Evolutionary conservation across 2,329 filamentous ascomycete species (phyloP).

Genomic region (Huntiella abstrusa): DNA sequence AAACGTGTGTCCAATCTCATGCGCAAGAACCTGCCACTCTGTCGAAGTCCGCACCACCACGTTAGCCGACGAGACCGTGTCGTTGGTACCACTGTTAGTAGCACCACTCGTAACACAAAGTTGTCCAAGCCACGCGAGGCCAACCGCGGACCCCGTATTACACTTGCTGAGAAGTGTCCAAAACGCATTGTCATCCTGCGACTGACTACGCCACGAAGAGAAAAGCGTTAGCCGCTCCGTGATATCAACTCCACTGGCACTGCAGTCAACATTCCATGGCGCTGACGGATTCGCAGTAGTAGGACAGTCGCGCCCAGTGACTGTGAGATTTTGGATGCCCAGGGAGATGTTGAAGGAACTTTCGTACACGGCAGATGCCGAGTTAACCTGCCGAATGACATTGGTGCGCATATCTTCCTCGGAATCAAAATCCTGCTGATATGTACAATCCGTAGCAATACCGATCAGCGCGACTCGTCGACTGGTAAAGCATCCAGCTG

Average conservation of each 20-base stretch:
- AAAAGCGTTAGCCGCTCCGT: slow-evolving; percentile 69
- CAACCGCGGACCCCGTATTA: slow-evolving; percentile 66
- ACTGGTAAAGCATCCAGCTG: slow-evolving; percentile 71
- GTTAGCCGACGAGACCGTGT: slow-evolving; percentile 71
- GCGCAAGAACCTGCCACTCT: slow-evolving; percentile 92
- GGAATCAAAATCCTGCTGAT: slow-evolving; percentile 52
- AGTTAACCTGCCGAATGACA: slow-evolving; percentile 68
- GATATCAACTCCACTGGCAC: slow-evolving; percentile 37
- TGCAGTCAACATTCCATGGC: slow-evolving; percentile 72
- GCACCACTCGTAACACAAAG: slow-evolving; percentile 48
- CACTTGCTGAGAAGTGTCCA: slow-evolving; percentile 82
- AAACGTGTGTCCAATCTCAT: slow-evolving; percentile 87
- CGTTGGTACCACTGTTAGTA: slow-evolving; percentile 32
- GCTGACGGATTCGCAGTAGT: slow-evolving; percentile 44
- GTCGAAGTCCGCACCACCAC: slow-evolving; percentile 67
- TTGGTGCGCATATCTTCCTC: slow-evolving; percentile 45
- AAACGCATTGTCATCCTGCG: slow-evolving; percentile 66
- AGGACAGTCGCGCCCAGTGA: slow-evolving; percentile 60
- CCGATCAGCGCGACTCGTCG: slow-evolving; percentile 82
- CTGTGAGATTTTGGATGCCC: slow-evolving; percentile 68
- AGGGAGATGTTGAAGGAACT: slow-evolving; percentile 86
- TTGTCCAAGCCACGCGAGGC: slow-evolving; percentile 83
- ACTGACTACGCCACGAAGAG: slow-evolving; percentile 67
- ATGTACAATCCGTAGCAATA: slow-evolving; percentile 83
- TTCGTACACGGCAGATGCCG: slow-evolving; percentile 76